These are phyloP conservation scores for Saccharomycopsis javanensis DNA, from an alignment of 805 yeast genomes.

Conservation along the genomic window DNA sequence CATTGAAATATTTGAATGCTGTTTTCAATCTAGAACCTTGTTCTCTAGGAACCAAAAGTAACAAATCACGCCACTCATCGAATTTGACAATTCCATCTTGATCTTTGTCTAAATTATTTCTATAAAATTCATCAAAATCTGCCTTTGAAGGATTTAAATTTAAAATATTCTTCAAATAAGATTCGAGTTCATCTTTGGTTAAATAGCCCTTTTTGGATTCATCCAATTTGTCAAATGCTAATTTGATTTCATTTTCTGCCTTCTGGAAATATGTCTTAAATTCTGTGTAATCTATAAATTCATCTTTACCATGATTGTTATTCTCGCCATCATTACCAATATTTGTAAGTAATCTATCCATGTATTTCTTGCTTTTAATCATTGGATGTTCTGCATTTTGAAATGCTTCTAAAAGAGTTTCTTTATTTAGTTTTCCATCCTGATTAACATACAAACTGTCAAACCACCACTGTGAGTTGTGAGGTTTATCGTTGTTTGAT, in stretches of 20 bases:
- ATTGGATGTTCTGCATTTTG: constrained; percentile 51
- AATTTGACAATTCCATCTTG: constrained; percentile 63
- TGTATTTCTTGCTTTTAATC: constrained; percentile 48
- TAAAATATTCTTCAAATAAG: constrained; percentile 47
- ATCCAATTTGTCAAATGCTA: constrained; percentile 62
- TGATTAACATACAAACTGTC: constrained; percentile 7
- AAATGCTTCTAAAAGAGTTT: constrained; percentile 34
- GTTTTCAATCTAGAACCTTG: constrained; percentile 71
- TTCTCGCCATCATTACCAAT: constrained; percentile 24
- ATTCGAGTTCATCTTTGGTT: constrained; percentile 52
- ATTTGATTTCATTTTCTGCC: constrained; percentile 63
- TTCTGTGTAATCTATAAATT: constrained; percentile 50
- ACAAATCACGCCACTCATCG: constrained; percentile 78
- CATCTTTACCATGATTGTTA: constrained; percentile 43
- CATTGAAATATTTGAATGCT: constrained; percentile 72
- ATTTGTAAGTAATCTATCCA: constrained; percentile 44
- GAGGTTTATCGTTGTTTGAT: background rate
- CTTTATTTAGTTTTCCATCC: constrained; percentile 38
- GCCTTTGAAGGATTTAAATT: constrained; percentile 43
- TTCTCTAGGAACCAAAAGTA: constrained; percentile 72
- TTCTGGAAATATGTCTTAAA: constrained; percentile 53
- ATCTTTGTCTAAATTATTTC: constrained; percentile 39
- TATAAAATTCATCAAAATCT: constrained; percentile 47
- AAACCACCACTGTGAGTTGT: background rate
- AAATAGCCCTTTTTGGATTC: constrained; percentile 64